Evolutionary conservation across 208 protist genomes (phyloP).

Genomic region (Trypanosoma melophagium): DNA sequence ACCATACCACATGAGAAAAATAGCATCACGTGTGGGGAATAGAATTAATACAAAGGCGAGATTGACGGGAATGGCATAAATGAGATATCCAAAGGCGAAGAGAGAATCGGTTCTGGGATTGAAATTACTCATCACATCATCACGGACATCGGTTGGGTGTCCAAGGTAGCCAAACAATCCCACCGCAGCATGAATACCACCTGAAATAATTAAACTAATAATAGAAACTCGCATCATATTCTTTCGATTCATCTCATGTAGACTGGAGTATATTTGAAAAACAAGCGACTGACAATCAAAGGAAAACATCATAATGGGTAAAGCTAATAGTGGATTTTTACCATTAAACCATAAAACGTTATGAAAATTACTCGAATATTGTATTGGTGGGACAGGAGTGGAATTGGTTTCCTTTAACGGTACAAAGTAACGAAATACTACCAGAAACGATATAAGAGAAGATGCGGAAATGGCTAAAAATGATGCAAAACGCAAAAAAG

Average conservation of each 20-base stretch:
- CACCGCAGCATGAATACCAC: constrained; percentile 58
- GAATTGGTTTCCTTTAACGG: too few relatives aligned
- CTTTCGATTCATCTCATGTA: constrained; percentile 55
- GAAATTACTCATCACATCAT: constrained; percentile 83
- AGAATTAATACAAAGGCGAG: constrained; percentile 66
- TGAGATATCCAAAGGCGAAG: constrained; percentile 55
- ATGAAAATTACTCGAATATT: too few relatives aligned
- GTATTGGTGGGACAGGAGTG: too few relatives aligned
- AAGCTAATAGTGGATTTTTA: constrained; percentile 39
- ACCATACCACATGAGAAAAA: constrained; percentile 81
- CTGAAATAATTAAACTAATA: constrained; percentile 46
- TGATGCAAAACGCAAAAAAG: constrained; percentile 49
- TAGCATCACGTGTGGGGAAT: constrained; percentile 74
- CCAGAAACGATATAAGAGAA: constrained; percentile 50
- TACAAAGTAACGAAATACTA: constrained; percentile 73
- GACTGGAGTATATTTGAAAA: constrained; percentile 72
- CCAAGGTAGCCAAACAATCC: constrained; percentile 77
- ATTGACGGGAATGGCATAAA: constrained; percentile 63
- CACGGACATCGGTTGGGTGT: constrained; percentile 50
- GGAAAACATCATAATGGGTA: constrained; percentile 85
- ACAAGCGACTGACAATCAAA: constrained; percentile 82
- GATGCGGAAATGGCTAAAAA: constrained; percentile 67
- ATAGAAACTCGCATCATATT: constrained; percentile 66
- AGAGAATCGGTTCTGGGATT: constrained; percentile 59
- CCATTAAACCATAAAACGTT: constrained; percentile 52